phyloP scores from a whole-genome alignment of 108 stramenopile species.

The Schizochytrium sp. region DNA sequence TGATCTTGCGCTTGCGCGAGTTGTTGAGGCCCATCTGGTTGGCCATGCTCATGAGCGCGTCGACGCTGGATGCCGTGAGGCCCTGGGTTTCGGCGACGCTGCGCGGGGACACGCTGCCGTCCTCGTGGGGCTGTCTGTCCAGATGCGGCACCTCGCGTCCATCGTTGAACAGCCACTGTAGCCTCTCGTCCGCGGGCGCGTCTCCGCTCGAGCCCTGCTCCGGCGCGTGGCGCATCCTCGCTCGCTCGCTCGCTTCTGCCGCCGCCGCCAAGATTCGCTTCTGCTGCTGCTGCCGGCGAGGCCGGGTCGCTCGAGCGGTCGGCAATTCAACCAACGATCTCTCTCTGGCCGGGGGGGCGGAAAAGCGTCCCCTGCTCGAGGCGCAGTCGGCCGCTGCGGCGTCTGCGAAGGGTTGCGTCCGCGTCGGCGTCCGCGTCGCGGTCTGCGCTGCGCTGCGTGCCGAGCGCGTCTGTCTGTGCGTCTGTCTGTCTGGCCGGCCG shows the following conservation, averaged over 20 bases:
- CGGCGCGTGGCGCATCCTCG: neutral
- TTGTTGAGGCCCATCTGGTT: neutral
- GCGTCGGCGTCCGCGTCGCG: no score
- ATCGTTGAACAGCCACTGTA: neutral
- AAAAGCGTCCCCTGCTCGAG: no score
- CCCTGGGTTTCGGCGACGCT: neutral
- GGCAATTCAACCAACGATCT: no score
- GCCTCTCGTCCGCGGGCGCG: neutral
- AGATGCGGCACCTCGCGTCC: neutral
- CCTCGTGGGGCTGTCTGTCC: neutral
- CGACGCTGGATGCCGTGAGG: neutral
- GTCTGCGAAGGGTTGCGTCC: no score
- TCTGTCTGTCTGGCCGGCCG: no score
- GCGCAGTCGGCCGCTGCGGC: no score
- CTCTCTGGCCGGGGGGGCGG: no score
- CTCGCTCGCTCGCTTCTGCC: neutral
- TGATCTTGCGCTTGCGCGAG: neutral
- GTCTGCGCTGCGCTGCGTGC: no score
- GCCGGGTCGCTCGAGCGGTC: no score
- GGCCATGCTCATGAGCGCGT: neutral
- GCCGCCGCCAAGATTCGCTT: neutral
- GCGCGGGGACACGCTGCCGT: neutral
- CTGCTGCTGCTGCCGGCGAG: no score
- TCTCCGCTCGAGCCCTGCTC: neutral
- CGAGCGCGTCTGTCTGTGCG: no score